Percentiles rank a stretch among this genome's conserved stretches.
Conservation (phyloP, 2,329 filamentous ascomycete genomes). For the Arthrocladium fulminans region DNA sequence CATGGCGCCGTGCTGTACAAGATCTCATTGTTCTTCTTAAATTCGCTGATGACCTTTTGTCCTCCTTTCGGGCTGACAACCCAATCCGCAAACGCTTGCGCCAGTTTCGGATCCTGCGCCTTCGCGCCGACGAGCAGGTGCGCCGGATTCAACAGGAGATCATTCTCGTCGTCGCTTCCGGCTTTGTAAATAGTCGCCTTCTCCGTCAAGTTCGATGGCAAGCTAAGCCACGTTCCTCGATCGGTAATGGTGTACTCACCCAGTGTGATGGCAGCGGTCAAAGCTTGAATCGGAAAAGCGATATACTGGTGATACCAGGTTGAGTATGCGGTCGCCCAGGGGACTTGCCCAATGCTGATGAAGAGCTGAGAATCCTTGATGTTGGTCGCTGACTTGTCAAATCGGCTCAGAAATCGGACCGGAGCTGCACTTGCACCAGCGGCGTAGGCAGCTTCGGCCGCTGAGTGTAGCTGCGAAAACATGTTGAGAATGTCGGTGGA, state of each 20-base stretch:
- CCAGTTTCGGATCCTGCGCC: slow-evolving; percentile 29
- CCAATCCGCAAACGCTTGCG: slow-evolving; percentile 34
- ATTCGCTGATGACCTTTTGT: slow-evolving; percentile 31
- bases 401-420: slow-evolving; percentile 35
- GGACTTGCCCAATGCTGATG: slow-evolving; percentile 36
- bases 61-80: slow-evolving; percentile 28
- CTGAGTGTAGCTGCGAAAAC: slow-evolving; percentile 21
- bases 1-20: slow-evolving; percentile 7
- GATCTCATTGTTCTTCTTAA: slow-evolving; percentile 18
- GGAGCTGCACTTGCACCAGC: slow-evolving; percentile 28
- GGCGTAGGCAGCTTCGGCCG: slow-evolving; percentile 27
- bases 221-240: slow-evolving; percentile 36
- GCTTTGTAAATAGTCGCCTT: slow-evolving; percentile 15
- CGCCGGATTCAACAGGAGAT: slow-evolving; percentile 38
- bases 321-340: slow-evolving; percentile 8
- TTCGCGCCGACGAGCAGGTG: slow-evolving; percentile 33
- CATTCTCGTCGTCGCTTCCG: slow-evolving; percentile 29
- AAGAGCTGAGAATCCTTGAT: slow-evolving; percentile 41
- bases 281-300: slow-evolving; percentile 38
- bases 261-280: slow-evolving; percentile 34
- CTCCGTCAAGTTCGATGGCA: slow-evolving; percentile 26
- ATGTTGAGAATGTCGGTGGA: slow-evolving; percentile 5
- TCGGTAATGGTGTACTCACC: slow-evolving; percentile 43
- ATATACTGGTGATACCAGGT: slow-evolving; percentile 28
- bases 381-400: slow-evolving; percentile 43